Percentiles rank a stretch among this genome's conserved stretches.
Evolutionary conservation across 2,329 filamentous ascomycete species (phyloP).

Genomic region (Neonectria sp.): DNA sequence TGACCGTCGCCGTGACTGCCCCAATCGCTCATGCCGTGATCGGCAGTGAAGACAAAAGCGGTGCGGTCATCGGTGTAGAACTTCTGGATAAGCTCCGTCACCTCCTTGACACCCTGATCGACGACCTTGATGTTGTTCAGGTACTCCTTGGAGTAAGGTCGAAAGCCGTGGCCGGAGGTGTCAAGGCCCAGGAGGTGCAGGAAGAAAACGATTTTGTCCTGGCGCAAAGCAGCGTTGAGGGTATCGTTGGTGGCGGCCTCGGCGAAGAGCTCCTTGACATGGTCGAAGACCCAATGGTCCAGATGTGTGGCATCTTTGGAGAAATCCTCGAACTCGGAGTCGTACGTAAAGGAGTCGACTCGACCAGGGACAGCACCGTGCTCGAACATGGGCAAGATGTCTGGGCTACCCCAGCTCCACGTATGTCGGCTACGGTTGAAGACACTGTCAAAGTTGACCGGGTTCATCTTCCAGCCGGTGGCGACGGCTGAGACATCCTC

Average conservation of each 20-base stretch:
- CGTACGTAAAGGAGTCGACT: constrained; percentile 90
- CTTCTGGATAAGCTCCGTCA: constrained; percentile 83
- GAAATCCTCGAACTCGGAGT: constrained; percentile 90
- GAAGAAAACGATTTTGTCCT: constrained; percentile 96
- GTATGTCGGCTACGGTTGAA: constrained; percentile 98
- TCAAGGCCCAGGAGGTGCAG: constrained; percentile 93
- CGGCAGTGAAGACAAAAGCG: constrained; percentile 96
- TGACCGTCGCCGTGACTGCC: constrained; percentile 99
- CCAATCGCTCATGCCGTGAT: constrained; percentile 99
- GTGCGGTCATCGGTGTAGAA: constrained; percentile 92
- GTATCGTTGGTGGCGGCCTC: constrained; percentile 84
- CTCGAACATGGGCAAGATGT: constrained; percentile 98
- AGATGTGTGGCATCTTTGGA: constrained; percentile 85
- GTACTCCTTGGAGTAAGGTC: constrained; percentile 97
- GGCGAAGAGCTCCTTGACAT: constrained; percentile 88
- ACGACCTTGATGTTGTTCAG: constrained; percentile 95
- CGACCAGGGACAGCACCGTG: constrained; percentile 89
- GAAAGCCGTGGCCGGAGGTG: constrained; percentile 87
- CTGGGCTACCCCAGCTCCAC: constrained; percentile 99
- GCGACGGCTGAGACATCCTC: constrained; percentile 98
- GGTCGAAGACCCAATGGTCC: constrained; percentile 96
- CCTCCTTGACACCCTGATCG: constrained; percentile 89
- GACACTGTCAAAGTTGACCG: constrained; percentile 98
- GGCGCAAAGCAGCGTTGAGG: constrained; percentile 78
- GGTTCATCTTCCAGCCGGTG: constrained; percentile 98